phyloP scores from a whole-genome alignment of 306 rosid genomes.

The Rosa chinensis region DNA sequence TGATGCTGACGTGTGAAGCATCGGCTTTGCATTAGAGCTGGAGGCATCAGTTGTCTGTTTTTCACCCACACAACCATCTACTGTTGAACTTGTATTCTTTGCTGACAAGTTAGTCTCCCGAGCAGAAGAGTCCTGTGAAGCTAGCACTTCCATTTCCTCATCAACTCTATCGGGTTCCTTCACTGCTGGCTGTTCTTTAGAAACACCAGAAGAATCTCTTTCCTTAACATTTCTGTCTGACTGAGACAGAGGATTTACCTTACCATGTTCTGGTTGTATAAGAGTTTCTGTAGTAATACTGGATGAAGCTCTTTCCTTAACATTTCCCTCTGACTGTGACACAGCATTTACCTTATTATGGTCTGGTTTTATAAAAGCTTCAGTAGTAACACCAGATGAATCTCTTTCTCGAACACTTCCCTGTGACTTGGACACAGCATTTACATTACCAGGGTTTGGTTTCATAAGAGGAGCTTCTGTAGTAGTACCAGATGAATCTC shows the following conservation, averaged over 20 bases:
- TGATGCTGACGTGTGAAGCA: constrained; percentile 42
- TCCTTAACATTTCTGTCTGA: constrained; percentile 22
- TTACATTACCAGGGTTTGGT: constrained; percentile 26
- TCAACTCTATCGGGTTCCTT: constrained; percentile 36
- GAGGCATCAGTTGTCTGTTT: constrained; percentile 31
- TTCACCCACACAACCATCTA: constrained; percentile 29
- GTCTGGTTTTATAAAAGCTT: constrained; percentile 26
- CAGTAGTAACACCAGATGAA: constrained; percentile 16
- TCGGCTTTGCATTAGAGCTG: constrained; percentile 29
- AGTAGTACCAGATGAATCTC: constrained; percentile 27
- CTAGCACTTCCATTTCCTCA: constrained; percentile 34
- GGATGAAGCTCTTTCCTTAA: constrained; percentile 35
- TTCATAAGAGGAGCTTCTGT: constrained; percentile 24
- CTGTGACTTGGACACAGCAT: constrained; percentile 22
- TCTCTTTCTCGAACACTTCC: constrained; percentile 32
- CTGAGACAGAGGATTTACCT: constrained; percentile 25
- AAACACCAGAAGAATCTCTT: constrained; percentile 32
- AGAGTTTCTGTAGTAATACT: constrained; percentile 16
- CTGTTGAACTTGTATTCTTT: constrained; percentile 18
- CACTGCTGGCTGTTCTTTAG: constrained; percentile 28
- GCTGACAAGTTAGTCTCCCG: constrained; percentile 32
- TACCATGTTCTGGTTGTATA: constrained; percentile 27
- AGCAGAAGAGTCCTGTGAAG: constrained; percentile 24
- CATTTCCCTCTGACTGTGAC: constrained; percentile 17
- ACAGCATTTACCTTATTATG: constrained; percentile 26